Base-by-base conservation (phyloP, 1,284 basidiomycete genomes). In the Athelia psychrophila region DNA sequence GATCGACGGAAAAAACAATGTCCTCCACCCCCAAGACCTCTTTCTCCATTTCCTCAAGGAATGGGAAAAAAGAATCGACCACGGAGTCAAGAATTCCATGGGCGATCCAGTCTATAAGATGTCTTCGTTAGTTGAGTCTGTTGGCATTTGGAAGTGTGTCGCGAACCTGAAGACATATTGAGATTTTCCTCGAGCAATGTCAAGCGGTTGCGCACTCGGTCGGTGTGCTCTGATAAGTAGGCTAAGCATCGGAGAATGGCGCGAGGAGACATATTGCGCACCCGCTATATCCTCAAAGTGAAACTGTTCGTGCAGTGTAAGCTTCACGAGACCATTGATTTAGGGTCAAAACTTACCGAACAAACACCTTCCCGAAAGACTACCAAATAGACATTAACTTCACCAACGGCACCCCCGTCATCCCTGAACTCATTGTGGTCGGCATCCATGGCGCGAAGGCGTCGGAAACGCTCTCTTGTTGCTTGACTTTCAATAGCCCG, bases 71-170 rank as follows among this genome's bases (percentile, higher is more conserved):
- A 1, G 93, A 86, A 65, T 98, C 95, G 27, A 98, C 93, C 48
- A 98, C 86, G 1, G 94, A 96, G 64, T 98, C 95, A 63, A 98
- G 77, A 49, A 98, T 78, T 16, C 89, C 92, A 67, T 98, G 94
- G 0, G 93, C 93, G 58, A 98, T 93, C 94, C 94, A 98, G 65
- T 96, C 93, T 91, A 64, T 45, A 20, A n/a, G 13, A 13, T 13
- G 27, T 13, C 13, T 13, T 30, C 10, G 23, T 19, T 23, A 46
- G 16, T 24, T 23, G 9, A 12, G 46, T n/a, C 18, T 51, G 35
- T 25, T 6, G 30, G 15, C 24, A 22, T 13, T 35, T 9, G 38
- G 38, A 18, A n/a, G n/a, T 16, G 20, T 5, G 23, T 18, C 2
- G 60, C 78, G 51, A 58, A 87, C 89, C 87, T 46, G 91, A 85